Conservation (phyloP, 495 filamentous ascomycete genomes). For the Xylaria flabelliformis region DNA sequence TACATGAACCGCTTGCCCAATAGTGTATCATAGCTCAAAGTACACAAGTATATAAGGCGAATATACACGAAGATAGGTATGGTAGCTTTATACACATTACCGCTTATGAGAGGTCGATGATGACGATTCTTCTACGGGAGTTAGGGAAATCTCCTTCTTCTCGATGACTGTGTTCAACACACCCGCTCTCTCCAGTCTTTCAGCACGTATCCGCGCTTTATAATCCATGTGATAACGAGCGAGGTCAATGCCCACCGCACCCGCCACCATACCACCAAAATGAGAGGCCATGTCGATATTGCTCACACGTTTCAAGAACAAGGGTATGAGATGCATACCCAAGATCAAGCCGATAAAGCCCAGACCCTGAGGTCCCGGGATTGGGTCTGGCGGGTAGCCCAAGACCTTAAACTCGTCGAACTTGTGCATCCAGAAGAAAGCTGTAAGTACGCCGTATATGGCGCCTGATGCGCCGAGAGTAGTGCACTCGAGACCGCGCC, state of each 20-base stretch:
- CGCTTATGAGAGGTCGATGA: slow-evolving; percentile 2
- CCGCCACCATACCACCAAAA: slow-evolving; percentile 67
- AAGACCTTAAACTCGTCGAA: slow-evolving; percentile 58
- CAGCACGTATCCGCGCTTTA: slow-evolving; percentile 35
- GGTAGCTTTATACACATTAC: slow-evolving; percentile 6
- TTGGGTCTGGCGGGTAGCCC: slow-evolving; percentile 57
- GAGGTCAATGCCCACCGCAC: slow-evolving; percentile 49
- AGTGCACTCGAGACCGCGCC: slow-evolving; percentile 40
- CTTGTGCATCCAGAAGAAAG: slow-evolving; percentile 71
- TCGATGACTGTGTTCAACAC: slow-evolving; percentile 30
- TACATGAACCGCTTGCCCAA: neutral
- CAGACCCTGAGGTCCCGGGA: slow-evolving; percentile 57
- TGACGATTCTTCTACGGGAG: neutral
- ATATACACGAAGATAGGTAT: slow-evolving; percentile 3
- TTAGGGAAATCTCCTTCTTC: slow-evolving; percentile 19
- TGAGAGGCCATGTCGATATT: slow-evolving; percentile 74
- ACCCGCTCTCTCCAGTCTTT: slow-evolving; percentile 33
- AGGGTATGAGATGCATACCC: slow-evolving; percentile 53
- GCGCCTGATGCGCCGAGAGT: slow-evolving; percentile 78
- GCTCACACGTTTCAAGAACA: slow-evolving; percentile 41
- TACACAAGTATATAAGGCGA: neutral
- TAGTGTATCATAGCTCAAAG: neutral
- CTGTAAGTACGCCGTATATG: slow-evolving; percentile 68
- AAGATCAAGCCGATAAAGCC: slow-evolving; percentile 55
- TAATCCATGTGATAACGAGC: slow-evolving; percentile 33